A percentile compares a stretch with the other conserved stretches of the same genome.
These are phyloP conservation scores for Parasarocladium wereldwijsianum DNA, from an alignment of 2,329 filamentous ascomycete genomes.

Conservation along the genomic window DNA sequence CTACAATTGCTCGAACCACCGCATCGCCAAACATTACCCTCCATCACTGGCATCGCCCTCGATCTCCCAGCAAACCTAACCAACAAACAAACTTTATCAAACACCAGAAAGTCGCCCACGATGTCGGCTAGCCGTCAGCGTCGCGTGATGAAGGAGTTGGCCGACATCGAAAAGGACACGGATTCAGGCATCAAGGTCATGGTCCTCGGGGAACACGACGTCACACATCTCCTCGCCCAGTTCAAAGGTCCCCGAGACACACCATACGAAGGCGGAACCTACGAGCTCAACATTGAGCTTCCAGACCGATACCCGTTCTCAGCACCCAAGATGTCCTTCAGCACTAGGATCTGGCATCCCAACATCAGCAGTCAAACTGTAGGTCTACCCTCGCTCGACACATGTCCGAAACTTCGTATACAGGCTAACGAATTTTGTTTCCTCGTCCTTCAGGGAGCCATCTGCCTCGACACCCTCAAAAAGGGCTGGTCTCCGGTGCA, in stretches of 20 bases:
- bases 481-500: slow-evolving; percentile 89
- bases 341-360: slow-evolving; percentile 92
- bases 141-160: slow-evolving; percentile 60
- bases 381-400: slow-evolving; percentile 18
- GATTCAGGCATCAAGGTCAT: slow-evolving; percentile 62
- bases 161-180: slow-evolving; percentile 58
- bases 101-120: slow-evolving; percentile 7
- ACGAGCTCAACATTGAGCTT: slow-evolving; percentile 71
- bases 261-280: slow-evolving; percentile 80
- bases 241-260: slow-evolving; percentile 84
- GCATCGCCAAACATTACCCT: background rate
- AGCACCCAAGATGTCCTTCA: slow-evolving; percentile 79
- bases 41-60: too few relatives aligned
- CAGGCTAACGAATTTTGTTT: background rate
- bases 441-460: slow-evolving; percentile 56
- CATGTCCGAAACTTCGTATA: background rate
- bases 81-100: background rate
- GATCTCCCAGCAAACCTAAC: too few relatives aligned
- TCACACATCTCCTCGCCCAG: slow-evolving; percentile 70
- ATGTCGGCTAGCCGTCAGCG: slow-evolving; percentile 40
- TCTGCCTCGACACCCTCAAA: slow-evolving; percentile 86
- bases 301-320: slow-evolving; percentile 87
- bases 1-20: background rate
- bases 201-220: slow-evolving; percentile 44
- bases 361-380: slow-evolving; percentile 93